Base-by-base conservation (phyloP, 2,329 filamentous ascomycete species). In the Colletotrichum tanaceti region DNA sequence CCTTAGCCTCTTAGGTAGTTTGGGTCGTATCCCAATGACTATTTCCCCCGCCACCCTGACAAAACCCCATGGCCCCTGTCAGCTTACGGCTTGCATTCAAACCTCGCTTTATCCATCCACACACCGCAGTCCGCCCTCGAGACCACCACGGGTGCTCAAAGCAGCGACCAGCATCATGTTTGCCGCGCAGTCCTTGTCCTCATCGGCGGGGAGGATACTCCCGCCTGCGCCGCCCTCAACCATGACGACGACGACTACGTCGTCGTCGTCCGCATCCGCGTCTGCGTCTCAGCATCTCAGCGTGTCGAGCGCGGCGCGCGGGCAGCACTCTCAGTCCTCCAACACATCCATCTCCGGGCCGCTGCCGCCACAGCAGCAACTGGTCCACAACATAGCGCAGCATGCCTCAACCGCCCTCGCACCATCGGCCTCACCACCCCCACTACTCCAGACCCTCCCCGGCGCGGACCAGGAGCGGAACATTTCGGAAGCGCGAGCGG, bases 401-500 rank as follows among this genome's bases (percentile, higher is more conserved):
- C 64, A 50, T 41, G 49, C 47, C 14, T 46, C 63, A 4, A 49
- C 35, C 28, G 32, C 49, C 9, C 49, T 46, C 6, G 22, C 65
- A 14, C 52, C 59, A n/a, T 53, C 28, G n/a, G 22, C 20, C 16
- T 55, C 61, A 4, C 24, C 41, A 18, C 55, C 62, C 13, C 58
- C 32, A n/a, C 55, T 78, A 14, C 77, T 79, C 53, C 75, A 78
- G 4, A 79, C 77, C 57, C 79, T 83, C 13, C 82, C 82, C 2
- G 79, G 82, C 3, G 74, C 79, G 54, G 77, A 81, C 59, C 79
- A 83, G 58, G 80, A 83, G 74, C 80, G 80, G 7, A 82, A 85
- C 74, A 82, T 89, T 22, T 78, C 83, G 57, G 85, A 89, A 75
- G 88, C 89, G 46, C 87, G 88, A 71, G 78, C 81, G 38, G 87